Evolutionary conservation across 1,284 basidiomycete genomes (phyloP).

Genomic region (Golubevia sp.): DNA sequence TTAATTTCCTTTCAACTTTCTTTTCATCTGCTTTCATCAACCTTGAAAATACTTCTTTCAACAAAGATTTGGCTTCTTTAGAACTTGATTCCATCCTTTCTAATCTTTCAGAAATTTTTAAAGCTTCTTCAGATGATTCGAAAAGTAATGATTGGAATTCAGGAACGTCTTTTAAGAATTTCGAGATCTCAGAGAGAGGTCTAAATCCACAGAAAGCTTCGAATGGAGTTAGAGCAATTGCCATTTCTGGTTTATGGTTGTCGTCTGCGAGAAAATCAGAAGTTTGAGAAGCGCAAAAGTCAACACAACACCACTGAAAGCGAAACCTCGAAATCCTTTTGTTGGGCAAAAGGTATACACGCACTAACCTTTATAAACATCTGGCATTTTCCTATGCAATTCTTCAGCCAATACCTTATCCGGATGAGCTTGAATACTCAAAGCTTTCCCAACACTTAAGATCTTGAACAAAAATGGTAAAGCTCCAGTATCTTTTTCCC

Average conservation of each 20-base stretch:
- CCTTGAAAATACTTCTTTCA: slow-evolving; percentile 60
- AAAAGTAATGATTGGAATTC: slow-evolving; percentile 70
- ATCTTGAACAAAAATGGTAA: slow-evolving; percentile 73
- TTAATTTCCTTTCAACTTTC: too few species aligned
- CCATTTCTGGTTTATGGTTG: slow-evolving; percentile 99
- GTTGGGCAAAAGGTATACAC: too few species aligned
- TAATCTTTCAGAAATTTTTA: slow-evolving; percentile 50
- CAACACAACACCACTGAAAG: too few species aligned
- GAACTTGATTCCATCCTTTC: slow-evolving; percentile 59
- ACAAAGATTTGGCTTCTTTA: not conserved
- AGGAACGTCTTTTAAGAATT: slow-evolving; percentile 72
- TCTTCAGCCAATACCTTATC: slow-evolving; percentile 84
- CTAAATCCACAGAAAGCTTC: slow-evolving; percentile 88
- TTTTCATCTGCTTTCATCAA: too few species aligned
- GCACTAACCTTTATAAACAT: slow-evolving; percentile 86
- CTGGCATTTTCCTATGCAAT: slow-evolving; percentile 75
- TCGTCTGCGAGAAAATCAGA: slow-evolving; percentile 68
- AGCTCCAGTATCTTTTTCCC: slow-evolving; percentile 65
- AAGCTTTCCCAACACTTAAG: slow-evolving; percentile 85
- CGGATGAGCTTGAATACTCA: slow-evolving; percentile 97
- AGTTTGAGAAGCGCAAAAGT: not conserved
- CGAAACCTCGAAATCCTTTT: too few species aligned
- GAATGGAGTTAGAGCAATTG: slow-evolving; percentile 89
- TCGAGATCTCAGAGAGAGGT: slow-evolving; percentile 74
- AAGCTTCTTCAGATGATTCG: slow-evolving; percentile 64